Evolutionary conservation across 2,329 filamentous ascomycete species (phyloP).

Genomic region (Pseudogymnoascus sp.): DNA sequence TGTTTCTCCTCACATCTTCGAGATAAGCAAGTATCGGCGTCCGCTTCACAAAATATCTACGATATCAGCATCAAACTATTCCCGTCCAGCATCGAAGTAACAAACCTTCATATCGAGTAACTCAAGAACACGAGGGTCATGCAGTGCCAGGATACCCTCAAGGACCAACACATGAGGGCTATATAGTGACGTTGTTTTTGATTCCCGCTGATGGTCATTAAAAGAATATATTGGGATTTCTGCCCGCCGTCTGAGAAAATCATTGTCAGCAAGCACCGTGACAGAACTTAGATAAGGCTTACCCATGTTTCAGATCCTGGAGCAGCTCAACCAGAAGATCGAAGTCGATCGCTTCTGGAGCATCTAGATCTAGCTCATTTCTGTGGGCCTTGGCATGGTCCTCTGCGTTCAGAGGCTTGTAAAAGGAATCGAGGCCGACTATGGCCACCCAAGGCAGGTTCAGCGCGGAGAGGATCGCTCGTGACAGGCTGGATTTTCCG

Average conservation of each 20-base stretch:
- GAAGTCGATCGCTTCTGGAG: slow-evolving; percentile 91
- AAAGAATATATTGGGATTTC: slow-evolving; percentile 96
- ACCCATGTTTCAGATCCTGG: slow-evolving; percentile 85
- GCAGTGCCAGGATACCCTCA: slow-evolving; percentile 91
- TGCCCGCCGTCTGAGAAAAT: slow-evolving; percentile 42
- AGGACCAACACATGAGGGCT: slow-evolving; percentile 92
- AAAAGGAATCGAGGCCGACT: slow-evolving; percentile 97
- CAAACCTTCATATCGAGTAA: slow-evolving; percentile 79
- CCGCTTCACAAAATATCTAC: slow-evolving; percentile 90
- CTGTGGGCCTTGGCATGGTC: slow-evolving; percentile 71
- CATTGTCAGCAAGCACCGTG: not conserved
- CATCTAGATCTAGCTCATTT: slow-evolving; percentile 95
- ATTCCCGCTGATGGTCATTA: slow-evolving; percentile 72
- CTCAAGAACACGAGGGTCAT: slow-evolving; percentile 77
- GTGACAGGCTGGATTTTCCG: slow-evolving; percentile 84
- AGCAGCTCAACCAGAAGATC: slow-evolving; percentile 74
- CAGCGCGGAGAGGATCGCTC: slow-evolving; percentile 81
- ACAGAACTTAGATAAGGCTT: slow-evolving; percentile 23
- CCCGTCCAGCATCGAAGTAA: not conserved
- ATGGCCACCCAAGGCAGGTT: slow-evolving; percentile 98
- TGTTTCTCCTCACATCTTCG: slow-evolving; percentile 57
- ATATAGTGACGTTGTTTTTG: slow-evolving; percentile 80
- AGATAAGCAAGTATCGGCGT: slow-evolving; percentile 87
- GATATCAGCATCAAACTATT: slow-evolving; percentile 9
- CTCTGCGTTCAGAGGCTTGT: slow-evolving; percentile 77